Conservation (phyloP, 345 rosid genomes). For the Aquilaria yunnanensis region DNA sequence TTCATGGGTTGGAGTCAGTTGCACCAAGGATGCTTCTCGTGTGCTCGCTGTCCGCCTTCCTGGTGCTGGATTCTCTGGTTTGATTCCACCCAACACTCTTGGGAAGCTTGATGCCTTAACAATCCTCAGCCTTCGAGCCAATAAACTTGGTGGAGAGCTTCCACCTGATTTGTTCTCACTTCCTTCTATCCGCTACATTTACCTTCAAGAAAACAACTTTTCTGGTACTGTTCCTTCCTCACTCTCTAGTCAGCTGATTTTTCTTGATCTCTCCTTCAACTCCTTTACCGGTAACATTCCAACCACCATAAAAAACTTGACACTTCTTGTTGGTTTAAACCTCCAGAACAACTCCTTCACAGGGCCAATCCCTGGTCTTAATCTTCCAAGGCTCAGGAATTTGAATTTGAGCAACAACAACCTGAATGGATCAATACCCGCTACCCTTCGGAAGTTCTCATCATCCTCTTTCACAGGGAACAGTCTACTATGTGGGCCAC, state of each 20-base stretch:
- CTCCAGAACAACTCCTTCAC: conserved; percentile 67
- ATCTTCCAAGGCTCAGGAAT: conserved; percentile 42
- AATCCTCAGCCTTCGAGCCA: conserved; percentile 74
- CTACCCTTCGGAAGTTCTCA: conserved; percentile 53
- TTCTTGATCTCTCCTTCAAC: conserved; percentile 77
- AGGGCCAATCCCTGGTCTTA: conserved; percentile 55
- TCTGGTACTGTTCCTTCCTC: conserved; percentile 64
- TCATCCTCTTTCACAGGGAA: conserved; percentile 74
- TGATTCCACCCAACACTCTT: conserved; percentile 70
- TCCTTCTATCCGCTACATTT: conserved; percentile 57
- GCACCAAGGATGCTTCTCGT: conserved; percentile 40
- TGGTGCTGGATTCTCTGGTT: conserved; percentile 71
- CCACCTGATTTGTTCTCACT: conserved; percentile 70
- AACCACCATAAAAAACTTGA: conserved; percentile 36
- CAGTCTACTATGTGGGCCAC: conserved; percentile 54
- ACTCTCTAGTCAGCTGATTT: conserved; percentile 41
- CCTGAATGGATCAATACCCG: conserved; percentile 74
- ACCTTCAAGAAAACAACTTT: conserved; percentile 76
- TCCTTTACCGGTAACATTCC: conserved; percentile 66
- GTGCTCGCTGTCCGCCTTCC: conserved; percentile 77
- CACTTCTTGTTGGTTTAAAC: conserved; percentile 46
- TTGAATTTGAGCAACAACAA: conserved; percentile 77
- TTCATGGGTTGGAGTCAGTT: conserved; percentile 79
- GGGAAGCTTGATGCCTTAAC: conserved; percentile 66
- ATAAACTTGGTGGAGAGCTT: conserved; percentile 54